phyloP scores from a whole-genome alignment of 257 asterid genomes.

The Forsythia viridissima region DNA sequence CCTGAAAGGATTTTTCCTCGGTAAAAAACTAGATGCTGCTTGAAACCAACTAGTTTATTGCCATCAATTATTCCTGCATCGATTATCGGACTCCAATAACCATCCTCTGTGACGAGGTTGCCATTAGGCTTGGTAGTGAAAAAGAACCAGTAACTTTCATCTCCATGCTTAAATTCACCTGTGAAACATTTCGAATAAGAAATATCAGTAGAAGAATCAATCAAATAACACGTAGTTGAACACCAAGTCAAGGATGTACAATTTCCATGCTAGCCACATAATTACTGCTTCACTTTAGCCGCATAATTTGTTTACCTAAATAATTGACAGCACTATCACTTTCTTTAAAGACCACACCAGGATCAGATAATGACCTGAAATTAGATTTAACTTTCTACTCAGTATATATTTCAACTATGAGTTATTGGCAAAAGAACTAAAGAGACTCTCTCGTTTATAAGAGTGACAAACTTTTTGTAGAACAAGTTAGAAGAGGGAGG shows the following conservation, averaged over 20 bases:
- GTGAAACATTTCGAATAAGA: neutral
- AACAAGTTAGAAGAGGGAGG: neutral
- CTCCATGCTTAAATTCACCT: conserved; percentile 14
- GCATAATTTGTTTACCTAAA: neutral
- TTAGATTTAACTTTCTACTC: neutral
- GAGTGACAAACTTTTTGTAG: too few relatives aligned
- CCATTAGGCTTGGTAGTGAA: conserved; percentile 3
- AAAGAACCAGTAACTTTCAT: conserved; percentile 13
- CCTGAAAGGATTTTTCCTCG: neutral
- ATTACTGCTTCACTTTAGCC: neutral
- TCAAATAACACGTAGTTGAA: neutral
- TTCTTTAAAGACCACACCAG: neutral
- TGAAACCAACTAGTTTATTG: conserved; percentile 1
- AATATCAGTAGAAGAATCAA: neutral
- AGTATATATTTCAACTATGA: neutral
- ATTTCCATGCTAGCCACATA: neutral
- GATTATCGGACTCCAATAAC: conserved; percentile 6
- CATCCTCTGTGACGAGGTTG: neutral
- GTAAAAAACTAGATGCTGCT: neutral
- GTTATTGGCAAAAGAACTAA: neutral
- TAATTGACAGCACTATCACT: neutral
- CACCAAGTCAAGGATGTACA: neutral
- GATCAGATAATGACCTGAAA: neutral
- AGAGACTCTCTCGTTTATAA: neutral
- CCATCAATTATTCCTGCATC: neutral